These are phyloP conservation scores for Cadophora luteo-olivacea DNA, from an alignment of 2,329 filamentous ascomycete genomes.

Conservation along the genomic window DNA sequence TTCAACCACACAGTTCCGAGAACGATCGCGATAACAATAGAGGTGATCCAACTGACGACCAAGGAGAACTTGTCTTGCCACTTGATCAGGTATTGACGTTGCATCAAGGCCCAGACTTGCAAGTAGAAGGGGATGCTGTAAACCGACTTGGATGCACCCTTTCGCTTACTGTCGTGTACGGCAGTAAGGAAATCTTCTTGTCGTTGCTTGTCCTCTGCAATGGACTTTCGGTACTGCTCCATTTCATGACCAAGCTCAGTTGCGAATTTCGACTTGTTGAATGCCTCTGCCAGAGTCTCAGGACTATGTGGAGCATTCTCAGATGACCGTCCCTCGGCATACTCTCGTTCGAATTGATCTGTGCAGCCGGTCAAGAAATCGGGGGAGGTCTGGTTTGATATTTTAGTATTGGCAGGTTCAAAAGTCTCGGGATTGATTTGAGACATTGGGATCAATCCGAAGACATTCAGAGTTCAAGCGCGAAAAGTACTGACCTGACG, in stretches of 20 bases:
- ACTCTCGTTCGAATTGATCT: conserved; percentile 82
- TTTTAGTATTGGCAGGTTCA: too few relatives aligned
- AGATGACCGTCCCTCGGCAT: conserved; percentile 69
- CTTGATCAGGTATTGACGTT: conserved; percentile 84
- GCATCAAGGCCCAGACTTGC: conserved; percentile 83
- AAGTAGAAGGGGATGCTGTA: conserved; percentile 85
- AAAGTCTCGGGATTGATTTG: too few relatives aligned
- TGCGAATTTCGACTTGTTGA: conserved; percentile 67
- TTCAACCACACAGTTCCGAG: conserved; percentile 81
- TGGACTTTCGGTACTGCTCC: conserved; percentile 67
- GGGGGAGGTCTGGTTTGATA: conserved; percentile 64
- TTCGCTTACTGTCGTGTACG: conserved; percentile 79
- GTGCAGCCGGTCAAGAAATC: conserved; percentile 81
- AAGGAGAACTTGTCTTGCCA: conserved; percentile 86
- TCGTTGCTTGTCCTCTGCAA: conserved; percentile 69
- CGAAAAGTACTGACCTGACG: conserved; percentile 38
- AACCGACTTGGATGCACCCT: conserved; percentile 73
- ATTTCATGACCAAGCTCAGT: conserved; percentile 69
- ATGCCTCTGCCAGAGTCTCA: conserved; percentile 72
- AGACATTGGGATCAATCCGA: too few relatives aligned
- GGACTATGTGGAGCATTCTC: conserved; percentile 73
- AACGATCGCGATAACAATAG: conserved; percentile 77
- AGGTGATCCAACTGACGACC: conserved; percentile 72
- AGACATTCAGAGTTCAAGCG: too few relatives aligned
- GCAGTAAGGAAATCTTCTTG: conserved; percentile 80